Percentiles rank a stretch among this genome's conserved stretches.
phyloP scores from a whole-genome alignment of 441 rosid species.

The Mallotus repandus region DNA sequence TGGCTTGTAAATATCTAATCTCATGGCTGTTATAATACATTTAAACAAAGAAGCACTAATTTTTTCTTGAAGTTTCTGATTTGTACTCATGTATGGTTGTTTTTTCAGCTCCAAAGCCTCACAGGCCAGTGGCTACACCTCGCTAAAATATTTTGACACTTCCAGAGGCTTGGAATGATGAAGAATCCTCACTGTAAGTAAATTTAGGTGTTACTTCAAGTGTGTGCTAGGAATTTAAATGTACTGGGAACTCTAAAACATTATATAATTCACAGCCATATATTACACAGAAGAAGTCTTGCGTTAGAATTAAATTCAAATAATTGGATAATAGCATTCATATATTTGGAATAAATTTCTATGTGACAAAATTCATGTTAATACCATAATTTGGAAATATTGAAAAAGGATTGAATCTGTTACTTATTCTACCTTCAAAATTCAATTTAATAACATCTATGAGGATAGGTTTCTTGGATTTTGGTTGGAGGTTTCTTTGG shows the following conservation, averaged over 20 bases:
- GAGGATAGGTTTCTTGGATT: too few species aligned
- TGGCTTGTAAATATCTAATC: background rate
- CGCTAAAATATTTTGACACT: background rate
- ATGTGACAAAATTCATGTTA: too few species aligned
- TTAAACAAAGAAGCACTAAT: background rate
- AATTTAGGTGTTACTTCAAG: background rate
- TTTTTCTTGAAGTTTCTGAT: background rate
- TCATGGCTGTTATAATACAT: background rate
- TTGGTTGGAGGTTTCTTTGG: too few species aligned
- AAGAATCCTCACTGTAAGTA: background rate
- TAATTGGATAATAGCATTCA: background rate
- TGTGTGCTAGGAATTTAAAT: background rate
- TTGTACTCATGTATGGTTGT: background rate
- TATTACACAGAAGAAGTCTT: background rate
- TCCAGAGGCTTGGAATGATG: background rate
- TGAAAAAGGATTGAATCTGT: too few species aligned
- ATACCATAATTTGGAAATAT: background rate
- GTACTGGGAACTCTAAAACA: background rate
- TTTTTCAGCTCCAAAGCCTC: conserved; percentile 69
- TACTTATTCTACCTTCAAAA: too few species aligned
- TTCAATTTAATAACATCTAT: too few species aligned
- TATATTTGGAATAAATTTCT: background rate
- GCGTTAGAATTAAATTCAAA: background rate
- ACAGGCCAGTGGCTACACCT: conserved; percentile 45
- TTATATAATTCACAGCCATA: too few species aligned